phyloP scores from a whole-genome alignment of 805 yeast species.

The Nakazawaea wickerhamii region DNA sequence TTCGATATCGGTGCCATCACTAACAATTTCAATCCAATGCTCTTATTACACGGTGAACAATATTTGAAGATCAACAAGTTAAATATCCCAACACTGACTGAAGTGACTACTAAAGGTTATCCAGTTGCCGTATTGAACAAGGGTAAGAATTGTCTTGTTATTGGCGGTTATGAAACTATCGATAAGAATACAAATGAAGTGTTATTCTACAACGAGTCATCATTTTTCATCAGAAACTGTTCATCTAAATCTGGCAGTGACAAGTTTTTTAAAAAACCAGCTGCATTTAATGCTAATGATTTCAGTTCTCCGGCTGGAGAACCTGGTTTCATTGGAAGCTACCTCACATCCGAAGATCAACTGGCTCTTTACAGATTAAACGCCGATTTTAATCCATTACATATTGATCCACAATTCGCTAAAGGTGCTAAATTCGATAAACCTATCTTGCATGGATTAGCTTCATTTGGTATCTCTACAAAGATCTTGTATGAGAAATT shows the following conservation, averaged over 20 bases:
- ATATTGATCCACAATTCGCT: constrained; percentile 89
- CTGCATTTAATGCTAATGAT: constrained; percentile 54
- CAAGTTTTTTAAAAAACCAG: constrained; percentile 40
- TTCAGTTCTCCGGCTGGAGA: constrained; percentile 56
- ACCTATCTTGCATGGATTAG: constrained; percentile 92
- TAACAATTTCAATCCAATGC: constrained; percentile 82
- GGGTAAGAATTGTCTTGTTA: constrained; percentile 77
- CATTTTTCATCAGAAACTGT: constrained; percentile 78
- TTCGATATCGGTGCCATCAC: constrained; percentile 56
- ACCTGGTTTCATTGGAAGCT: constrained; percentile 63
- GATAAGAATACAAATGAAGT: constrained; percentile 66
- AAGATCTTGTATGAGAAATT: constrained; percentile 72
- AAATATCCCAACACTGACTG: constrained; percentile 74
- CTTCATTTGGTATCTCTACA: constrained; percentile 77
- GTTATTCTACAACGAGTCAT: constrained; percentile 75
- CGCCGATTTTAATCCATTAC: constrained; percentile 94
- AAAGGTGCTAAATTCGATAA: constrained; percentile 75
- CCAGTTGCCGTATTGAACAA: constrained; percentile 80
- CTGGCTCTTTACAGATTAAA: constrained; percentile 89
- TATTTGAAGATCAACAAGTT: constrained; percentile 69
- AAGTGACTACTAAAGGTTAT: constrained; percentile 50
- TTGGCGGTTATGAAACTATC: constrained; percentile 64
- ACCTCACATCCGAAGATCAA: constrained; percentile 60
- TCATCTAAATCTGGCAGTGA: constrained; percentile 50
- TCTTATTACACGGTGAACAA: constrained; percentile 93